Base-by-base conservation (phyloP, 192 early-diverging fungal species). In the Backusella morwellensis region DNA sequence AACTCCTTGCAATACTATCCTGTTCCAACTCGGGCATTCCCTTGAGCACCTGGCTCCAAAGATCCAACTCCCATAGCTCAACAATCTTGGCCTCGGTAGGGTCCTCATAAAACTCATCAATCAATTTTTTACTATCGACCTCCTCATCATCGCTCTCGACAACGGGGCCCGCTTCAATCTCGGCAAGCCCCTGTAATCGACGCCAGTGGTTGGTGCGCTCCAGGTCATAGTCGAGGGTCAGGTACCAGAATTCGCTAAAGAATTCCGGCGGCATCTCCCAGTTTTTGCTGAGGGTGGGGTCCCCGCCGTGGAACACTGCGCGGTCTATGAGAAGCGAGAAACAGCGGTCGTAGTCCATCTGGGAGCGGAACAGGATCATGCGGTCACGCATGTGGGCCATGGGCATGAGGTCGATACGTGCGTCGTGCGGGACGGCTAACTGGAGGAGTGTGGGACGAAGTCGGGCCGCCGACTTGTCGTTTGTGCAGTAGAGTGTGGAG, bases 351-450 rank as follows among this genome's bases (percentile, higher is more conserved):
- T 78, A 77, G 63, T 83, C 81, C 68, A 79, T 78, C 19, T 72
- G 71, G 54, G 76, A 74, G 35, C 81, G 69, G 35, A 83, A 83
- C 3, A 83, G 44, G 35, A 83, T 83, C 81, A 83, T 83, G n/a
- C 81, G 77, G 35, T 83, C 81, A 35, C 81, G 81, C 73, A 83
- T 76, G 35, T 83, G 81, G 1, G 75, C 67, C 38, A 71, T 70
- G n/a, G 81, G 77, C 19, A 83, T 70, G 29, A 78, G 63, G 23
- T 83, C 81, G 34, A 83, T 83, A 40, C 81, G 75, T 21, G 81
- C 72, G 38, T 83, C 81, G 44, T 83, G 81, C 1, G 81, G 78
- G 32, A 83, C 70, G 0, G 74, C 69, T 0, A 83, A 50, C 19
- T 80, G 71, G 7, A 76, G 52, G 2, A 75, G 12, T 2, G 77